Percentiles rank a stretch among this genome's conserved stretches.
These are phyloP conservation scores for Didymella pinodella DNA, from an alignment of 2,329 filamentous ascomycete genomes.

Conservation along the genomic window DNA sequence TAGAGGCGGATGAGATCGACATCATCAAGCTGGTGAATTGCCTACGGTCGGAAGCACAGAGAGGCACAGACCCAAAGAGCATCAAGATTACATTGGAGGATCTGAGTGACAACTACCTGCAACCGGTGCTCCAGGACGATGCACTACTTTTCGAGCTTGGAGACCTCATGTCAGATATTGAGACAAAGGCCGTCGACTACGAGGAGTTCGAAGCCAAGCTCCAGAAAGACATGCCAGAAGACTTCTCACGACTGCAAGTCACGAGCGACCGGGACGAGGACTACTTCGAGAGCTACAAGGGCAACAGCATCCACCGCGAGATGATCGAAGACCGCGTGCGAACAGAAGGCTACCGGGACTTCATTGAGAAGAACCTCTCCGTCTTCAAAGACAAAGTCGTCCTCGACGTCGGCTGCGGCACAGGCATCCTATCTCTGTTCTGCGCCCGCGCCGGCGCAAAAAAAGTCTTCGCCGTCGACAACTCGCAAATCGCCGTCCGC, in stretches of 20 bases:
- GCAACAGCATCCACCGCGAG: constrained; percentile 84
- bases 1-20: constrained; percentile 45
- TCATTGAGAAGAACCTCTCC: constrained; percentile 90
- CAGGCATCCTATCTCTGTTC: constrained; percentile 91
- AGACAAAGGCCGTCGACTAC: constrained; percentile 42
- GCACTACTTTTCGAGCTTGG: constrained; percentile 87
- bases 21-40: constrained; percentile 57
- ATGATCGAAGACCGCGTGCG: constrained; percentile 93
- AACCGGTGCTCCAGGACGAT: constrained; percentile 87
- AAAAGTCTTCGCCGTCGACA: constrained; percentile 89
- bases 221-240: constrained; percentile 50
- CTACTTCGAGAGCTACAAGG: constrained; percentile 71
- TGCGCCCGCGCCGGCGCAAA: constrained; percentile 88
- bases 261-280: constrained; percentile 61
- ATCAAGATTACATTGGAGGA: constrained; percentile 65
- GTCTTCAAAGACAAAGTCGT: constrained; percentile 87
- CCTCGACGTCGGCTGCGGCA: constrained; percentile 86
- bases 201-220: constrained; percentile 51
- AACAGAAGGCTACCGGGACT: constrained; percentile 92
- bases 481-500: constrained; percentile 87
- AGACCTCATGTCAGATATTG: constrained; percentile 64
- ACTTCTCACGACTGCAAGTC: constrained; percentile 40
- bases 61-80: constrained; percentile 53
- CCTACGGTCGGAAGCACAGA: constrained; percentile 53
- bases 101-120: constrained; percentile 80